A percentile compares a stretch with the other conserved stretches of the same genome.
phyloP scores from a whole-genome alignment of 208 protist genomes.

The Acanthamoeba divionensis region DNA sequence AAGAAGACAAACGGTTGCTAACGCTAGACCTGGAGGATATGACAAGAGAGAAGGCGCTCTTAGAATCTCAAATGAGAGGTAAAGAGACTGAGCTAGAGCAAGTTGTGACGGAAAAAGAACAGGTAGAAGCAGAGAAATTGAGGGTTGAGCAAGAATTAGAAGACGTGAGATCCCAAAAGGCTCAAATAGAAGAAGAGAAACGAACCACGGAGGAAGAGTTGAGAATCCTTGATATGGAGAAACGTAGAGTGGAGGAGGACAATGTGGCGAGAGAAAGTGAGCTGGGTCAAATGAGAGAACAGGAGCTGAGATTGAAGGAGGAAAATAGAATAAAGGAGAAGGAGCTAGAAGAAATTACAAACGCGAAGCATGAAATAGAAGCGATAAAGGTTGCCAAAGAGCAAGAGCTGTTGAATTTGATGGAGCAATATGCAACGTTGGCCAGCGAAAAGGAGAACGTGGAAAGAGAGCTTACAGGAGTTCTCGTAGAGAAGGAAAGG shows the following conservation, averaged over 20 bases:
- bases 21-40: too few relatives aligned
- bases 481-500: too few relatives aligned
- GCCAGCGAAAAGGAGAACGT: slow-evolving; percentile 13
- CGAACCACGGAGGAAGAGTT: neutral
- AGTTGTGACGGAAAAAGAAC: too few relatives aligned
- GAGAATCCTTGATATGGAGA: neutral
- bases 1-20: too few relatives aligned
- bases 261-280: neutral
- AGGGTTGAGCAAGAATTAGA: too few relatives aligned
- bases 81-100: too few relatives aligned
- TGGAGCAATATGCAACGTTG: too few relatives aligned
- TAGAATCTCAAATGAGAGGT: too few relatives aligned
- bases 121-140: too few relatives aligned
- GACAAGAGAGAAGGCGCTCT: too few relatives aligned
- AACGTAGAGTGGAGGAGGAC: neutral
- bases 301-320: neutral
- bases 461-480: too few relatives aligned
- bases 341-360: neutral
- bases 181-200: neutral
- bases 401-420: neutral
- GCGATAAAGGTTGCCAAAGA: neutral
- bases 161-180: too few relatives aligned
- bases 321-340: neutral
- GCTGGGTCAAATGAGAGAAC: neutral
- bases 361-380: neutral